These are phyloP conservation scores for Monilinia fructigena DNA, from an alignment of 2,329 filamentous ascomycete species.

Conservation along the genomic window DNA sequence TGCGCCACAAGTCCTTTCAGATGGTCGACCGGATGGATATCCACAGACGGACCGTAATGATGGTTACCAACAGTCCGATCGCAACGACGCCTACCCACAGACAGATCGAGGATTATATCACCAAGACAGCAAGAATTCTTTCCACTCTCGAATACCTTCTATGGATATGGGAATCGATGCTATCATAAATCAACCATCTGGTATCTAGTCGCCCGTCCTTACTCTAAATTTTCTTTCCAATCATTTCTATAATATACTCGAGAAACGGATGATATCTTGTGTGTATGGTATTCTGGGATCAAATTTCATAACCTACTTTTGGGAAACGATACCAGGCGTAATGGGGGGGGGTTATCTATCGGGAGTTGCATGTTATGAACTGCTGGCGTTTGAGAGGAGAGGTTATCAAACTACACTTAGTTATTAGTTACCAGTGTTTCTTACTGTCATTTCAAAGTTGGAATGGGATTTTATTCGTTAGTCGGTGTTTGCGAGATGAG, in stretches of 20 bases:
- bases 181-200: slow-evolving; percentile 53
- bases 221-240: background rate
- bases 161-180: slow-evolving; percentile 62
- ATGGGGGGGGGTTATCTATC: background rate
- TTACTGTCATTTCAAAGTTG: slow-evolving; percentile 18
- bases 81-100: slow-evolving; percentile 15
- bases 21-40: slow-evolving; percentile 21
- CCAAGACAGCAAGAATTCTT: slow-evolving; percentile 7
- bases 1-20: slow-evolving; percentile 20
- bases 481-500: background rate
- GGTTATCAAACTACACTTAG: background rate
- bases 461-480: slow-evolving; percentile 5
- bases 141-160: slow-evolving; percentile 47
- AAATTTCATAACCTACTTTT: slow-evolving; percentile 9
- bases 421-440: background rate
- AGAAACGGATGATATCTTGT: background rate
- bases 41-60: slow-evolving; percentile 18
- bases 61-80: slow-evolving; percentile 13
- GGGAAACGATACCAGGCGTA: slow-evolving; percentile 20
- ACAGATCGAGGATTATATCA: slow-evolving; percentile 5
- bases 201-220: slow-evolving; percentile 12
- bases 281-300: background rate
- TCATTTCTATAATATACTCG: slow-evolving; percentile 5
- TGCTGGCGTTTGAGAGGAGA: slow-evolving; percentile 6
- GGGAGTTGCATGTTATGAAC: background rate